These are phyloP conservation scores for Backusella sp. DNA, from an alignment of 192 early-diverging fungal genomes.

Conservation along the genomic window DNA sequence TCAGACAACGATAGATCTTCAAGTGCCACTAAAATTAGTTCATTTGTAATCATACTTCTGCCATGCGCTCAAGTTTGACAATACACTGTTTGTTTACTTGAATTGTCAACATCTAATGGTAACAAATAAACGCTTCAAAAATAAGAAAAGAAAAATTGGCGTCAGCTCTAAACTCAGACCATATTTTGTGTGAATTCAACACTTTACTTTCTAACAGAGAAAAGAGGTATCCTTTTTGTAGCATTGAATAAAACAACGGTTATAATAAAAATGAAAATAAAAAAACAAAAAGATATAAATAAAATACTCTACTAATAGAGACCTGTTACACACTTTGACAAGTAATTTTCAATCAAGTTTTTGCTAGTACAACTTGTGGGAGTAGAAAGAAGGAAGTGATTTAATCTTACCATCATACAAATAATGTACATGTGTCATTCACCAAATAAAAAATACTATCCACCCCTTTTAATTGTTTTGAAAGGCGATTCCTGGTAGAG, in stretches of 20 bases:
- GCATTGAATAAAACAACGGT: not conserved
- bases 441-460: not conserved
- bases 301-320: not conserved
- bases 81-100: not conserved
- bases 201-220: not conserved
- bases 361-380: not conserved
- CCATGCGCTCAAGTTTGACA: not conserved
- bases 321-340: not conserved
- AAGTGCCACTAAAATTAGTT: constrained; percentile 2
- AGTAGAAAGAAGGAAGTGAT: not conserved
- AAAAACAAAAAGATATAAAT: not conserved
- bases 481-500: not conserved
- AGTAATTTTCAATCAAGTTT: not conserved
- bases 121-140: not conserved
- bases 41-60: not conserved
- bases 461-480: not conserved
- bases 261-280: not conserved
- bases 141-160: not conserved
- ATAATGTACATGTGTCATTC: not conserved
- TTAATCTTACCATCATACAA: not conserved
- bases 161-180: constrained; percentile 2
- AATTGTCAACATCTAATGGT: not conserved
- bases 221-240: not conserved
- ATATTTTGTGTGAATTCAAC: not conserved
- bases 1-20: constrained; percentile 3